Base-by-base conservation (phyloP, 2,329 filamentous ascomycete genomes). In the Colletotrichum sp. region DNA sequence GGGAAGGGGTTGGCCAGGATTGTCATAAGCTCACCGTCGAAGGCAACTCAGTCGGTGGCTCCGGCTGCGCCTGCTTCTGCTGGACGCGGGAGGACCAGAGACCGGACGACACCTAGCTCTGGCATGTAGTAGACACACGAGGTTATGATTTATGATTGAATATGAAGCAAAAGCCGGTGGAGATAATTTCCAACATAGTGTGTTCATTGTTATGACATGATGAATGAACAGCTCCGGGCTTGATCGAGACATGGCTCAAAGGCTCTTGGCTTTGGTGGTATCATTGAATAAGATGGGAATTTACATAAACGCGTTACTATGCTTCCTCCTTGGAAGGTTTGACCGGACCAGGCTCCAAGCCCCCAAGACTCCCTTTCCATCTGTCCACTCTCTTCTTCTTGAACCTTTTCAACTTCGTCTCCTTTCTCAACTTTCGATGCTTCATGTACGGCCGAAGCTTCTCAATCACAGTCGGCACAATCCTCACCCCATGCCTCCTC, bases 401-500 rank as follows among this genome's bases (percentile, higher is more conserved):
- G 25, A 34, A 57, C 68, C 57, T 75, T 27, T n/a, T 57, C 9
- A 32, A 34, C 59, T 63, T 63, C 19, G 36, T 30, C 25, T 36
- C 32, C 30, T 63, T 70, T 28, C 57, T 68, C 52, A 39, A 11
- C 52, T 60, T 27, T 34, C 66, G 66, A 57, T 68, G 27, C n/a
- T 16, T 19, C 6, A 70, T 22, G 39, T 70, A 70, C 36, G 61
- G 39, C n/a, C 34, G 28, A 28, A 61, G 60, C 66, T 39, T 74
- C 65, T 76, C 67, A n/a, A 60, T 19, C 27, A 68, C 59, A 27
- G 34, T 74, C 16, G 65, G 66, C 15, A 71, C 36, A 39, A 70
- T 75, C 60, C 74, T 59, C 36, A 60, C 61, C 4, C 63, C 36
- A 1, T 63, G 84, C 81, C 68, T 80, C 74, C 65, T 81, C 77